Evolutionary conservation across 305 asterid genomes (phyloP), one percentile per base, ranked within the genome.

Genomic region (Fraxinus floribunda): DNA sequence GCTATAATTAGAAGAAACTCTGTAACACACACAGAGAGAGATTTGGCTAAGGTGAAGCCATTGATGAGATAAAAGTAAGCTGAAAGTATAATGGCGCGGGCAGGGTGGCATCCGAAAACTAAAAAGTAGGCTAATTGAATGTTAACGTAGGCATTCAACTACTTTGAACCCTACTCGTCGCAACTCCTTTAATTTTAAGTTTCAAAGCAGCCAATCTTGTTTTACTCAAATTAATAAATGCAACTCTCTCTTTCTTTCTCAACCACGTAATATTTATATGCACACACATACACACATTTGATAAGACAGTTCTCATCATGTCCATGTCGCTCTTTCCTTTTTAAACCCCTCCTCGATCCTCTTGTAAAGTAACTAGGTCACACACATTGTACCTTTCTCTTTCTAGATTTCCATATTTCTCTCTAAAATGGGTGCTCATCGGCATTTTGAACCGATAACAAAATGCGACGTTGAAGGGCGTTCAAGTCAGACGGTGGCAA

Each of bases 81-180:
- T 26, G 74, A 29, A n/a, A 57, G 26, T 18, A 77, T 78, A 85
- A 84, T 79, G 87, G 84, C 78, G 81, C 55, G 80, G 83, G 81
- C 79, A 76, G 75, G 87, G 80, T 84, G 89, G 92, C 86, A 68
- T 81, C 83, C 78, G 66, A 81, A 68, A 91, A 41, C 93, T 88
- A 92, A 83, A 87, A 90, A 81, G 93, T 86, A 87, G 97, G 97
- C 97, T 89, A 92, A 93, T 93, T 92, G 86, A 93, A 93, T 93
- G 97, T 89, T 82, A 36, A 83, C 73, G 66, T 55, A 81, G 83
- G 81, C 88, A 38, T 78, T 86, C 93, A 93, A 89, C 96, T 34
- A 90, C 94, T 88, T 86, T 32, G 79, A 75, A 66, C 82, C 88
- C 76, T 6, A 13, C 57, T 81, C 85, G 26, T 7, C 24, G 15